Base-by-base conservation (phyloP, 2,329 filamentous ascomycete genomes). In the Fusarium sp. region DNA sequence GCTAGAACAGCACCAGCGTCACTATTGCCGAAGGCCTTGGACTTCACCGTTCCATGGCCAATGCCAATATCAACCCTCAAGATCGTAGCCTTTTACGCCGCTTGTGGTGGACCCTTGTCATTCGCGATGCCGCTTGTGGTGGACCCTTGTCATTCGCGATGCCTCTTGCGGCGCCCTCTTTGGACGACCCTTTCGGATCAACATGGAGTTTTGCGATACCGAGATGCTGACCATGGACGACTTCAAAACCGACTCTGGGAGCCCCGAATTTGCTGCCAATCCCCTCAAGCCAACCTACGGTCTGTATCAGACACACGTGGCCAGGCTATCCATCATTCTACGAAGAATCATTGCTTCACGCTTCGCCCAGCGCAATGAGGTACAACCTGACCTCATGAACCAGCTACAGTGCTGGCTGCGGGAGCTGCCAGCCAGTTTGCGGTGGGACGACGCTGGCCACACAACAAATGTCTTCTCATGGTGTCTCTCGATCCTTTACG, bases 21-120 rank as follows among this genome's bases (percentile, higher is more conserved):
- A 65, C 63, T 18, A 42, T 50, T 6, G 38, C 63, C 10, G 63
- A 45, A 20, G 27, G 20, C 18, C 16, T 65, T 10, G 63, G 63
- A 8, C n/a, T 58, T 10, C 63, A 65, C 20, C 36, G 52, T 3
- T 58, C 52, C 6, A n/a, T 50, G 18, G 29, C 27, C 10, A 27
- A 27, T 20, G 20, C 36, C 40, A 59, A 38, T n/a, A 47, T 40
- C 20, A 36, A 18, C 11, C 29, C 16, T 22, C n/a, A 22, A 29
- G 52, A 59, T 20, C 18, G 40, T 9, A 27, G 63, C 16, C 50
- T 64, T 7, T 45, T 64, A 22, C 22, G 35, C 7, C 47, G 61
- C 18, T n/a, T 64, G n/a, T 64, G 61, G 61, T 64, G 61, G 61
- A 45, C 20, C n/a, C 25, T 57, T 20, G 61, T 33, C 25, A 31